Evolutionary conservation across 805 yeast species (phyloP), one percentile per base, ranked within the genome.

Genomic region (Candida morakotiae): DNA sequence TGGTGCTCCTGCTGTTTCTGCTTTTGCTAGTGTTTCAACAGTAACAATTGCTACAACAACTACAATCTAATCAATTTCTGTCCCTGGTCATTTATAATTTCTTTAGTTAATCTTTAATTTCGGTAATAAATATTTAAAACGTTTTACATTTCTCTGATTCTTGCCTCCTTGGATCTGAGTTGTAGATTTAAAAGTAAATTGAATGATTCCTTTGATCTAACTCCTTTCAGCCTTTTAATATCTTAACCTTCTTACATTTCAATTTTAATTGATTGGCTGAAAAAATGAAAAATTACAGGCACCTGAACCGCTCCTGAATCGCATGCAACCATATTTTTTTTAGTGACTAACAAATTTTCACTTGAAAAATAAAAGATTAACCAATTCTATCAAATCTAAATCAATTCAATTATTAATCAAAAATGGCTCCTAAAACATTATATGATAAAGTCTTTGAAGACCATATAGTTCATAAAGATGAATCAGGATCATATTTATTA

Each of bases 391-490:
- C n/a, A n/a, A n/a, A n/a, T n/a, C n/a, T n/a, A n/a, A n/a, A n/a
- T n/a, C n/a, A n/a, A n/a, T n/a, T n/a, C n/a, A n/a, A n/a, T n/a
- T n/a, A n/a, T n/a, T n/a, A n/a, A 15, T 10, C 5, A 7, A 29
- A 19, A 13, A 52, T 51, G 55, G 35, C 56, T 19, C 83, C 87
- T 35, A 73, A 69, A 56, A 93, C 98, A 31, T 74, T 93, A 43
- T 93, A 93, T 66, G 99, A 93, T 66, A 93, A 93, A 73, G 96
- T 93, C 54, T 93, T 88, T 59, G 85, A 82, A 46, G 97, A 85
- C 74, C 98, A 93, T 59, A 69, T 91, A 41, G 98, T 93, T 48
- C 89, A 88, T 66, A 72, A 79, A 56, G 95, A 87, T 51, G 91
- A 86, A 37, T 77, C 87, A 24, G 95, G 94, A 19, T 88, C 96